phyloP scores from a whole-genome alignment of 148 eudicot genomes.

The Vaccinium macrocarpon region DNA sequence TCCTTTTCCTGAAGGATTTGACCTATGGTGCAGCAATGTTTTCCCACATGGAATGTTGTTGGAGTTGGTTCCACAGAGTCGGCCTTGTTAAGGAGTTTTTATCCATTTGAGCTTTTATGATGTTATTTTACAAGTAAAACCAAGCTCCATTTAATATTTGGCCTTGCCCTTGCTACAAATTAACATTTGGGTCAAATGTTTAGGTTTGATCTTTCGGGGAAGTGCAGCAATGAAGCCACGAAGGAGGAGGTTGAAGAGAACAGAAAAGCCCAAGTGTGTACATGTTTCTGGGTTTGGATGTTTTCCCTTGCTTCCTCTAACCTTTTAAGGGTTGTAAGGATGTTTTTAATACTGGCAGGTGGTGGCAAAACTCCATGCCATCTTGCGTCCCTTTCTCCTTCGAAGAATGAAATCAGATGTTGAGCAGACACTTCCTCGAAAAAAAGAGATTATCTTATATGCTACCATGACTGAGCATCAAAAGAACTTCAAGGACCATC shows the following conservation, averaged over 20 bases:
- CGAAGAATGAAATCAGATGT: constrained; percentile 93
- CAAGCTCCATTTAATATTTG: background rate
- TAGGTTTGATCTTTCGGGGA: constrained; percentile 93
- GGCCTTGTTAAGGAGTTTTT: background rate
- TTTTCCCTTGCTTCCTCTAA: background rate
- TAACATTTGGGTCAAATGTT: background rate
- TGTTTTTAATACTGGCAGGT: constrained; percentile 44
- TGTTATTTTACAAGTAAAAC: background rate
- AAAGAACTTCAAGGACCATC: constrained; percentile 75
- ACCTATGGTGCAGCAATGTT: background rate
- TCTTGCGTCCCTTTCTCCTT: constrained; percentile 91
- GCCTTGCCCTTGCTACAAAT: constrained; percentile 6
- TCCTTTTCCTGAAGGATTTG: background rate
- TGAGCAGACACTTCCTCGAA: constrained; percentile 77
- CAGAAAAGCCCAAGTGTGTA: constrained; percentile 64
- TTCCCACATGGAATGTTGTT: background rate
- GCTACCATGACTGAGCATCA: constrained; percentile 89
- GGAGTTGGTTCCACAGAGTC: background rate
- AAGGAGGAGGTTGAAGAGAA: constrained; percentile 81
- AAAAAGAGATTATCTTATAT: constrained; percentile 91
- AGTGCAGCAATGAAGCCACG: constrained; percentile 55
- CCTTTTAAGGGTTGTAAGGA: background rate
- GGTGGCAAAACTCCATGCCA: constrained; percentile 89
- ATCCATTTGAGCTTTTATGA: background rate
- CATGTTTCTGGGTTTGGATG: background rate